Evolutionary conservation across 2,329 filamentous ascomycete genomes (phyloP), one percentile per base, ranked within the genome.

Genomic region (Epichloe sylvatica): DNA sequence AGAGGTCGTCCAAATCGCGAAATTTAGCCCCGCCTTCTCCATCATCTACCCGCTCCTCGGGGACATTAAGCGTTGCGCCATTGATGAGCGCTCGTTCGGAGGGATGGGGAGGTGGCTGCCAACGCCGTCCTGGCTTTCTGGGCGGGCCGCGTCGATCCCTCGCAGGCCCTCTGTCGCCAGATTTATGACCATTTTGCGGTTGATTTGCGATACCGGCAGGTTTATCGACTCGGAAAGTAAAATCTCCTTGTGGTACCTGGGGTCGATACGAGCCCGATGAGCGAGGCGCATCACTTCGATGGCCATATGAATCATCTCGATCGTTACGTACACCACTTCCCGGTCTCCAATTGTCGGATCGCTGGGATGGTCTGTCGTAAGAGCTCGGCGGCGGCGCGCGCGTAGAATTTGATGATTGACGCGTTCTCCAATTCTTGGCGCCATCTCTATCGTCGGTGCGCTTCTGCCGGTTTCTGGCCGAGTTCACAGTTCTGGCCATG

Each of bases 151-250:
- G 52, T 17, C 56, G 57, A 61, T 62, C 47, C 47, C 59, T 53
- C 37, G 60, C 55, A 9, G 45, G 42, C 7, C 57, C 54, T 30
- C 55, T 52, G 11, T 44, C 36, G 5, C 45, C 44, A 13, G 21
- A 44, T 1, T 53, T 51, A 13, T 53, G 51, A 37, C 56, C 54
- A 9, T 35, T 37, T 4, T 54, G 51, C 17, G 59, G 55, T 1
- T 61, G 56, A 9, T 72, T 65, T 17, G 66, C 61, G 15, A 79
- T 64, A 4, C 75, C 75, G 0, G 69, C 55, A 3, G 77, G 76
- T 46, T 73, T 74, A 11, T 77, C 70, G 40, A 72, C 63, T 6
- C 73, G 72, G 51, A 80, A 81, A 1, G 73, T 75, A 57, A 81
- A 81, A 46, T 79, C 75, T 37, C 75, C 61, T 45, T 67, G 68